These are phyloP conservation scores for Haematococcus lacustris DNA, from an alignment of 139 green algal species.

Conservation along the genomic window DNA sequence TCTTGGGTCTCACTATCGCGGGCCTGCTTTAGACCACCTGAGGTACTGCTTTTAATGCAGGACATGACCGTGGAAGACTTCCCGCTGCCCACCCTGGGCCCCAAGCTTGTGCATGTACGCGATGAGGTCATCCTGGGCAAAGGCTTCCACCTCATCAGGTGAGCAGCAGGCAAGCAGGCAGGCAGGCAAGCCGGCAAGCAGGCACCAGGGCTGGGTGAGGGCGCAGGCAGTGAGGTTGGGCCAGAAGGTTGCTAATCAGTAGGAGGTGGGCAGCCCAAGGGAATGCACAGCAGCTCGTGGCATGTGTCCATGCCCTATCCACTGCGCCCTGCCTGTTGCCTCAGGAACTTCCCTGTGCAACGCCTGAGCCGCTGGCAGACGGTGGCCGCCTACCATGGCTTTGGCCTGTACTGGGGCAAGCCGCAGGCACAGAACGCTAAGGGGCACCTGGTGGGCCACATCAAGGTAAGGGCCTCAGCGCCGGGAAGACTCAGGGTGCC, in stretches of 20 bases:
- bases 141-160: slow-evolving; percentile 36
- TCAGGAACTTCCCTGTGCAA: no score
- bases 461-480: slow-evolving; percentile 10
- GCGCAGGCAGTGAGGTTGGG: not conserved
- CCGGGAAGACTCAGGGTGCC: no score
- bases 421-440: slow-evolving; percentile 15
- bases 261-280: not conserved
- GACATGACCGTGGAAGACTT: slow-evolving; percentile 10
- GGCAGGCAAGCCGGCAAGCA: no score
- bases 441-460: slow-evolving; percentile 14
- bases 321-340: no score
- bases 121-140: slow-evolving; percentile 27
- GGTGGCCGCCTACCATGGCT: slow-evolving; percentile 4
- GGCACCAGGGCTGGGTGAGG: no score
- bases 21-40: no score
- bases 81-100: slow-evolving; percentile 27
- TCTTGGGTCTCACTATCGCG: no score
- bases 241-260: no score
- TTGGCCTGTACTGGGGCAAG: slow-evolving; percentile 14
- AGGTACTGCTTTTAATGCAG: slow-evolving; percentile 4
- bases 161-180: no score
- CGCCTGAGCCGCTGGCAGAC: slow-evolving; percentile 7
- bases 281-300: no score
- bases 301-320: no score
- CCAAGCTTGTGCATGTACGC: slow-evolving; percentile 17